These are phyloP conservation scores for Globisporangium cederbergense DNA, from an alignment of 352 stramenopile genomes.

Conservation along the genomic window DNA sequence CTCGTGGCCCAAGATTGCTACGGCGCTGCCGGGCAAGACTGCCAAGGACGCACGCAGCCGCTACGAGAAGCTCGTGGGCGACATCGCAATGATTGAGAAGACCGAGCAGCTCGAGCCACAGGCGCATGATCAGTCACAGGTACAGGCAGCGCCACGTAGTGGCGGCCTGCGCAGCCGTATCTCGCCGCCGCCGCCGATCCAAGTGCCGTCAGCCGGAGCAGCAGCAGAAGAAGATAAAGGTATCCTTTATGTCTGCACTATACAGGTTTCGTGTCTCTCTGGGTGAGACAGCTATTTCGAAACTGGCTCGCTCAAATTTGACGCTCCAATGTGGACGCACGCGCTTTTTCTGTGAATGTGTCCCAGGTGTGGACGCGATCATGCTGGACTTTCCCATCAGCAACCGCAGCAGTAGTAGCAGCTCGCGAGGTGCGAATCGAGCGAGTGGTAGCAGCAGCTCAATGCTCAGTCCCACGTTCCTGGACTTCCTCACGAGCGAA, in stretches of 20 bases:
- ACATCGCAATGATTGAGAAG: conserved; percentile 67
- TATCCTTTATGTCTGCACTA: conserved; percentile 1
- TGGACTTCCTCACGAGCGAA: conserved; percentile 70
- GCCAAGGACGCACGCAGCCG: conserved; percentile 64
- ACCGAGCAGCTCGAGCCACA: conserved; percentile 1
- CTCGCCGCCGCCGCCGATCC: conserved; percentile 59
- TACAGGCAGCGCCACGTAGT: not conserved
- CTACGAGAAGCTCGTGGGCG: conserved; percentile 77
- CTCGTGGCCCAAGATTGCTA: conserved; percentile 77
- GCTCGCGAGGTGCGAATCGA: not conserved
- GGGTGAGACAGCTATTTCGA: not conserved
- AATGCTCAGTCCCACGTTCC: conserved; percentile 77
- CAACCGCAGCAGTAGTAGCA: conserved; percentile 1
- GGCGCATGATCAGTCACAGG: not conserved
- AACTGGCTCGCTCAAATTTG: conserved; percentile 4
- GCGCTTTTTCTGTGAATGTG: not conserved
- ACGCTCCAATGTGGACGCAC: conserved; percentile 2
- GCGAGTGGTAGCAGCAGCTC: conserved; percentile 15
- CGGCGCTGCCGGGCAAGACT: conserved; percentile 61
- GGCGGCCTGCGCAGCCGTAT: conserved; percentile 45
- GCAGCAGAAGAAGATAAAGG: conserved; percentile 8
- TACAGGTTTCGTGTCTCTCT: not conserved
- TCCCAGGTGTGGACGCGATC: not conserved
- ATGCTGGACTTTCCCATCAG: conserved; percentile 21
- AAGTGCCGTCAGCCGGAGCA: conserved; percentile 29